phyloP scores from a whole-genome alignment of 2,329 filamentous ascomycete genomes.

The Penicillium sp. region DNA sequence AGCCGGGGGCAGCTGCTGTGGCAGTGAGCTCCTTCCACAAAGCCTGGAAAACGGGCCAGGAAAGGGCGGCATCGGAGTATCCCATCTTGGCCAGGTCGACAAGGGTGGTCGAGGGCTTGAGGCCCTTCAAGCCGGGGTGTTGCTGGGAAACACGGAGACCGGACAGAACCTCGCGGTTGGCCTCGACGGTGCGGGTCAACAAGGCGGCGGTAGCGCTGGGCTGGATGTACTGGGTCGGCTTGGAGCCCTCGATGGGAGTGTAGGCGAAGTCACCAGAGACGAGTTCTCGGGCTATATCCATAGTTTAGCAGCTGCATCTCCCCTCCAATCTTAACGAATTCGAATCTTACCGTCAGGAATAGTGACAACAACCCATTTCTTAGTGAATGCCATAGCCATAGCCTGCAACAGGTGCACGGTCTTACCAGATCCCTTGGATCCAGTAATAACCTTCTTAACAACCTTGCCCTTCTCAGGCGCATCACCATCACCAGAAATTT shows the following conservation, averaged over 20 bases:
- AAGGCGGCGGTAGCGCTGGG: slow-evolving; percentile 74
- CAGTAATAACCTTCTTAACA: slow-evolving; percentile 66
- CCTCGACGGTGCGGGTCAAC: slow-evolving; percentile 69
- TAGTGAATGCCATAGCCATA: slow-evolving; percentile 75
- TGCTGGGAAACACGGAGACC: slow-evolving; percentile 51
- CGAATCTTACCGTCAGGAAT: slow-evolving; percentile 75
- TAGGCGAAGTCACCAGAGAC: slow-evolving; percentile 81
- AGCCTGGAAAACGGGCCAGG: slow-evolving; percentile 78
- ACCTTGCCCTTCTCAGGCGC: slow-evolving; percentile 35
- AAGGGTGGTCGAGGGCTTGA: slow-evolving; percentile 62
- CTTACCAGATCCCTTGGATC: slow-evolving; percentile 77
- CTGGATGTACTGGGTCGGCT: slow-evolving; percentile 68
- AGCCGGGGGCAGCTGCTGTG: slow-evolving; percentile 44
- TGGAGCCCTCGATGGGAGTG: slow-evolving; percentile 61
- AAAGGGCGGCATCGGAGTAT: slow-evolving; percentile 71
- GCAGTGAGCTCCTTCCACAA: slow-evolving; percentile 76
- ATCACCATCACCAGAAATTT: slow-evolving; percentile 47
- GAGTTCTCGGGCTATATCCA: slow-evolving; percentile 70
- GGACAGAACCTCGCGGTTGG: slow-evolving; percentile 68
- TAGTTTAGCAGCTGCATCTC: slow-evolving; percentile 14
- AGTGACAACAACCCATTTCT: slow-evolving; percentile 85
- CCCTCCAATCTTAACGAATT: not conserved
- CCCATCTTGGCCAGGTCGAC: slow-evolving; percentile 67
- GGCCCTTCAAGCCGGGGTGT: slow-evolving; percentile 60
- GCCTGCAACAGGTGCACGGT: slow-evolving; percentile 82